phyloP scores from a whole-genome alignment of 768 basidiomycete species.

The Trichaptum fuscoviolaceum region DNA sequence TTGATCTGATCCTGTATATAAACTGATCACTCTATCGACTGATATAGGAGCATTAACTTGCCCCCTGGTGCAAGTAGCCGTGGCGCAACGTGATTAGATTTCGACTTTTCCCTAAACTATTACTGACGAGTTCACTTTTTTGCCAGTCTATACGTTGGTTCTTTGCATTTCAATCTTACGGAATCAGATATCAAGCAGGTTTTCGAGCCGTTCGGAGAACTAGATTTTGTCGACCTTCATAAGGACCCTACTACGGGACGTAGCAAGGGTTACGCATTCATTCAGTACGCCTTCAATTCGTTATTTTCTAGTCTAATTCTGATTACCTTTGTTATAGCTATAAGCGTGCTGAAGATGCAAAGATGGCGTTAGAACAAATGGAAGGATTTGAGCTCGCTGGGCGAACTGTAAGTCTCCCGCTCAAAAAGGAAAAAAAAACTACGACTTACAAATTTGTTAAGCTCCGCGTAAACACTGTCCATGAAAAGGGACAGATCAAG shows the following conservation, averaged over 20 bases:
- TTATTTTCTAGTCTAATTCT: background rate
- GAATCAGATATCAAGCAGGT: constrained; percentile 98
- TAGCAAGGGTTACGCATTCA: constrained; percentile 97
- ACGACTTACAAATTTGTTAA: constrained; percentile 26
- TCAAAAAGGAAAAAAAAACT: constrained; percentile 11
- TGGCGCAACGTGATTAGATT: constrained; percentile 71
- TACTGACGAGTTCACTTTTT: constrained; percentile 10
- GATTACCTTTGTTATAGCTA: constrained; percentile 45
- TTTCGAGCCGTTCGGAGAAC: constrained; percentile 96
- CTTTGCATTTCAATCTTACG: constrained; percentile 93
- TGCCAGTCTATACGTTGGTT: constrained; percentile 88
- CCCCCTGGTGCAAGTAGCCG: constrained; percentile 82
- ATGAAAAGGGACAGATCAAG: constrained; percentile 78
- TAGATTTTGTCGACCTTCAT: constrained; percentile 98
- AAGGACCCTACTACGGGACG: constrained; percentile 91
- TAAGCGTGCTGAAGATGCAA: constrained; percentile 87
- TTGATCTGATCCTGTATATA: constrained; percentile 11
- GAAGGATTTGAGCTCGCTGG: constrained; percentile 98
- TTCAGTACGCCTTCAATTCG: constrained; percentile 62
- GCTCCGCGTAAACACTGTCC: constrained; percentile 89
- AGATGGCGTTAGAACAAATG: constrained; percentile 98
- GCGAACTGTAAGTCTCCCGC: constrained; percentile 58
- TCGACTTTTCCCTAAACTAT: constrained; percentile 8
- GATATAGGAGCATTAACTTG: constrained; percentile 64
- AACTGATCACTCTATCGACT: constrained; percentile 11